phyloP scores from a whole-genome alignment of 768 basidiomycete species.

The Boletus speciosus region DNA sequence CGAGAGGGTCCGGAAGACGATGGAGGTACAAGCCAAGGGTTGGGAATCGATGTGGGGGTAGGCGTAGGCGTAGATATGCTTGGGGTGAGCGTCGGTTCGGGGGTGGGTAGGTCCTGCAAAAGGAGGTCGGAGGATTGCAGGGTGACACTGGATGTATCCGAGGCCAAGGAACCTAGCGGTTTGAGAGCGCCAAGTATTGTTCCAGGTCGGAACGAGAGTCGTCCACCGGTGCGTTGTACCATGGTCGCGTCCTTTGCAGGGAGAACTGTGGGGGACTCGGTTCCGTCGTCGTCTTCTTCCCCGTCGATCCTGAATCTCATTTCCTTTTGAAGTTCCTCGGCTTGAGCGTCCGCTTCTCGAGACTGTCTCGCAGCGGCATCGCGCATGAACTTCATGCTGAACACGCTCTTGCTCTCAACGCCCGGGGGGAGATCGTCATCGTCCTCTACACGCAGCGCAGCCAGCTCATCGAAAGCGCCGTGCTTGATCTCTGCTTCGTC shows the following conservation, averaged over 20 bases:
- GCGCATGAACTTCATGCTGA: slow-evolving; percentile 99
- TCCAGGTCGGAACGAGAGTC: slow-evolving; percentile 60
- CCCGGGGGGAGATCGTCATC: slow-evolving; percentile 21
- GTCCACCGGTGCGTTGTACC: slow-evolving; percentile 61
- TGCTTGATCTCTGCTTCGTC: slow-evolving; percentile 53
- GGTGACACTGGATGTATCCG: slow-evolving; percentile 68
- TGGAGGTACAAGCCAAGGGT: slow-evolving; percentile 75
- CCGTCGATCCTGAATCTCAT: slow-evolving; percentile 46
- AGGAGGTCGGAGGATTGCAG: slow-evolving; percentile 56
- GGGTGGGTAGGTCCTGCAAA: slow-evolving; percentile 27
- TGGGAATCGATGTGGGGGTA: slow-evolving; percentile 32
- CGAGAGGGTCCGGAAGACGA: slow-evolving; percentile 48
- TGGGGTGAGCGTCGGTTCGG: slow-evolving; percentile 4
- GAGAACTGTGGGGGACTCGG: slow-evolving; percentile 26
- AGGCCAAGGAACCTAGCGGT: slow-evolving; percentile 34
- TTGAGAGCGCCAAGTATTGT: slow-evolving; percentile 16
- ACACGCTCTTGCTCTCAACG: slow-evolving; percentile 61
- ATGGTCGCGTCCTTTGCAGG: slow-evolving; percentile 34
- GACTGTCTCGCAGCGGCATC: slow-evolving; percentile 75
- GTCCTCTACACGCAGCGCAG: slow-evolving; percentile 42
- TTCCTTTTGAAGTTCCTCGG: slow-evolving; percentile 71
- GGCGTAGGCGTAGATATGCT: slow-evolving; percentile 20
- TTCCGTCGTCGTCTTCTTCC: slow-evolving; percentile 30
- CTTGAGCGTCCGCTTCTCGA: slow-evolving; percentile 52
- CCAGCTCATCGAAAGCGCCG: slow-evolving; percentile 76